Percentiles rank a stretch among this genome's conserved stretches.
These are phyloP conservation scores for Nakazawaea wyomingensis DNA, from an alignment of 805 yeast species.

Conservation along the genomic window DNA sequence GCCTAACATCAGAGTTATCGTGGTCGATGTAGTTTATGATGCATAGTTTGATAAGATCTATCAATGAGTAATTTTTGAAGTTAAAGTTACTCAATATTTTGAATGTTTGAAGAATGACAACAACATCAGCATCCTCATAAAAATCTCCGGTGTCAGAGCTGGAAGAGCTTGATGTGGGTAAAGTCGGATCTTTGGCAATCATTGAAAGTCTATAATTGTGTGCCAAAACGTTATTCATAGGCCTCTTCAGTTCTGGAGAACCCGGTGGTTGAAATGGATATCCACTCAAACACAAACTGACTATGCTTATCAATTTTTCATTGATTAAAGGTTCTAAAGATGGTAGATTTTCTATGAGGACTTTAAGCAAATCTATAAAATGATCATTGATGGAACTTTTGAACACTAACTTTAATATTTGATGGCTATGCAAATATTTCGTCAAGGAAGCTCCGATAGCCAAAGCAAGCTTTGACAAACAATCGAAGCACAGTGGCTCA, in stretches of 20 bases:
- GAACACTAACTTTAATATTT: slow-evolving; percentile 67
- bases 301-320: slow-evolving; percentile 60
- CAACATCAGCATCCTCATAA: slow-evolving; percentile 27
- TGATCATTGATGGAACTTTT: slow-evolving; percentile 80
- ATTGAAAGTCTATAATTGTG: slow-evolving; percentile 71
- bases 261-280: slow-evolving; percentile 81
- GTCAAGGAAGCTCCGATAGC: slow-evolving; percentile 94
- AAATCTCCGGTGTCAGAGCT: slow-evolving; percentile 17
- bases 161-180: slow-evolving; percentile 7
- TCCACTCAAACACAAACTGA: slow-evolving; percentile 78
- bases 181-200: slow-evolving; percentile 63
- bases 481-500: slow-evolving; percentile 82
- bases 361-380: slow-evolving; percentile 69
- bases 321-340: slow-evolving; percentile 72
- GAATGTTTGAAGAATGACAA: slow-evolving; percentile 69
- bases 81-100: slow-evolving; percentile 70
- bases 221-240: slow-evolving; percentile 62
- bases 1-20: slow-evolving; percentile 71
- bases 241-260: slow-evolving; percentile 61
- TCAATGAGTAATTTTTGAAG: slow-evolving; percentile 69
- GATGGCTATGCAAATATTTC: slow-evolving; percentile 77
- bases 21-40: slow-evolving; percentile 82
- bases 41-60: slow-evolving; percentile 83
- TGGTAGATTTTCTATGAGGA: slow-evolving; percentile 69
- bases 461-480: slow-evolving; percentile 77